These are phyloP conservation scores for Aspergillus avenaceus DNA, from an alignment of 495 filamentous ascomycete genomes.

Conservation along the genomic window DNA sequence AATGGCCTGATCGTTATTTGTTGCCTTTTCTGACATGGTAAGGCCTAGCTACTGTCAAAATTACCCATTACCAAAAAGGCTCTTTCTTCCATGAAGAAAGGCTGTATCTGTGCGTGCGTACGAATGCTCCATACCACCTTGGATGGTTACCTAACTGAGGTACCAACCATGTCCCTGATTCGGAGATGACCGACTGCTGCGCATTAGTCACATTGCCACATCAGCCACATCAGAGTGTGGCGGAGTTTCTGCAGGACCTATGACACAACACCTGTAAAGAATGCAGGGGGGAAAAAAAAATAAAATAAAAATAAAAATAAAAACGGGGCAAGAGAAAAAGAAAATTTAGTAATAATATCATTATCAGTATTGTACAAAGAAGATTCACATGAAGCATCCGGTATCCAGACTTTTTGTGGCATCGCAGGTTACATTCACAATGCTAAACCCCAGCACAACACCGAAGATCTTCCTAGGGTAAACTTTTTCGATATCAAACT, in stretches of 20 bases:
- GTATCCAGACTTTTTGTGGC: too few species aligned
- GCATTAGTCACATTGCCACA: slow-evolving; percentile 12
- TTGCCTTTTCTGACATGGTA: slow-evolving; percentile 1
- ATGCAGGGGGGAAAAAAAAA: too few species aligned
- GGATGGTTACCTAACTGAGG: too few species aligned
- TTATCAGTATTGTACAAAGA: too few species aligned
- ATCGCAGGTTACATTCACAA: too few species aligned
- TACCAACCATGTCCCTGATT: background rate
- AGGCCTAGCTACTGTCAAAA: background rate
- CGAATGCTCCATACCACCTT: background rate
- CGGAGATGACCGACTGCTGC: slow-evolving; percentile 21
- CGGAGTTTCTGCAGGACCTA: slow-evolving; percentile 21
- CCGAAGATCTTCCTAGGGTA: too few species aligned
- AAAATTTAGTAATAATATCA: too few species aligned
- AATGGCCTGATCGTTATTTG: slow-evolving; percentile 3
- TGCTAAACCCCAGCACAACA: too few species aligned
- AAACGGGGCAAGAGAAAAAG: background rate
- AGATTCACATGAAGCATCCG: too few species aligned
- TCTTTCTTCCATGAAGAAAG: background rate
- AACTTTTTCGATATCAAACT: too few species aligned
- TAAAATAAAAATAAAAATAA: background rate
- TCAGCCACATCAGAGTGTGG: slow-evolving; percentile 18
- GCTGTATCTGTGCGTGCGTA: background rate
- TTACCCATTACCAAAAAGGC: background rate
- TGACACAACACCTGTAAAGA: slow-evolving; percentile 9